Evolutionary conservation across 2,329 filamentous ascomycete genomes (phyloP), one percentile per base, ranked within the genome.

Genomic region (Colletotrichum tropicale): DNA sequence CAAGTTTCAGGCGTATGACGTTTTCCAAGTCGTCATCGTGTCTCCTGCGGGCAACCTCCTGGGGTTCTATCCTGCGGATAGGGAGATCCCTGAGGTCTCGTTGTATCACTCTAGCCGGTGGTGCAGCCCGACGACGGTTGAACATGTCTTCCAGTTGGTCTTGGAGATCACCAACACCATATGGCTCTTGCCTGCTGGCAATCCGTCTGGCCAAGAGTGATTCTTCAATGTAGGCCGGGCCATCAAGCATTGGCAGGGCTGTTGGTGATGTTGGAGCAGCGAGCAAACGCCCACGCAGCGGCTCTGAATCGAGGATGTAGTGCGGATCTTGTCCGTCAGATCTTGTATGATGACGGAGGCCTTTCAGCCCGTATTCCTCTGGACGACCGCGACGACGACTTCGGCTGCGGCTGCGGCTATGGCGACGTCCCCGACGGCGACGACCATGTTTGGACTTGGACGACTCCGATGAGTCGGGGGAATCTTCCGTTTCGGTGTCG

Each of bases 401-500:
- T 34, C 69, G 71, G 30, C 62, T 65, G 21, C 52, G 67, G 43
- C 52, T 73, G 26, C 72, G 72, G 30, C 67, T 71, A 21, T 16
- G 60, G n/a, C 67, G 43, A 12, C 60, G 67, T 15, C 67, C 64
- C 26, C 73, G 69, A 48, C 65, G 30, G 10, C 62, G 34, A 34
- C 36, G 75, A 21, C 24, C 60, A 30, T 26, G 66, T 26, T 64
- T 43, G 15, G 71, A 71, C 5, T 58, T 76, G 4, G 75, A 76
- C 48, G 68, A 67, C 10, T 76, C 78, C 15, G 80, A 80, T 3
- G 80, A 80, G 13, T 66, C 61, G 8, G 77, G 76, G 2, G 80
- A 81, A n/a, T 61, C 26, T 7, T 62, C 73, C 2, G 69, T 69
- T 10, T 67, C 76, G 21, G 65, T 71, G 21, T 21, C 43, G n/a